phyloP scores from a whole-genome alignment of 2,329 filamentous ascomycete species.

The Neoscytalidium dimidiatum region DNA sequence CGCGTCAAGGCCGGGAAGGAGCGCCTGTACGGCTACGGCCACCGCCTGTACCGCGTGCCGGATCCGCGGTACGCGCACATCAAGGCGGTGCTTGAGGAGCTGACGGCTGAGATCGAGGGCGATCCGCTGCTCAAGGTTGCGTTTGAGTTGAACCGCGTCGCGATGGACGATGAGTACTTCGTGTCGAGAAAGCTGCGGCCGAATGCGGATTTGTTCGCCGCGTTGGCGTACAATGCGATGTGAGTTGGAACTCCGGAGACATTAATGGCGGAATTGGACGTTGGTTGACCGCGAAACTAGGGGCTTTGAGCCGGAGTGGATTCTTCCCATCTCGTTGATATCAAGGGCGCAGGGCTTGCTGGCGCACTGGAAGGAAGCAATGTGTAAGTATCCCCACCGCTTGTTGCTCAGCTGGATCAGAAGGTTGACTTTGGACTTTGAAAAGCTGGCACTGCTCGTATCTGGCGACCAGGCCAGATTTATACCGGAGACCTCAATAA shows the following conservation, averaged over 20 bases:
- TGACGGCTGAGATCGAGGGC: slow-evolving; percentile 22
- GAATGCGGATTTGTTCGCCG: slow-evolving; percentile 49
- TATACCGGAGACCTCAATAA: not conserved
- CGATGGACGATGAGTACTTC: slow-evolving; percentile 41
- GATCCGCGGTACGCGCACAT: slow-evolving; percentile 57
- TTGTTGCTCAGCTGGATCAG: too few species aligned
- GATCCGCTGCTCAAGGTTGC: slow-evolving; percentile 42
- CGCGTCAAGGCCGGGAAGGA: slow-evolving; percentile 54
- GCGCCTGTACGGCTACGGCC: slow-evolving; percentile 58
- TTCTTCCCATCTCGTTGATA: not conserved
- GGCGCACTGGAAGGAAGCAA: not conserved
- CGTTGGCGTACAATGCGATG: slow-evolving; percentile 47
- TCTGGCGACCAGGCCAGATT: not conserved
- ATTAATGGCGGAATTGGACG: not conserved
- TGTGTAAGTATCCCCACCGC: not conserved
- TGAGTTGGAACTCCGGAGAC: slow-evolving; percentile 22
- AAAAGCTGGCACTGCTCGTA: not conserved
- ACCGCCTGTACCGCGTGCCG: slow-evolving; percentile 57
- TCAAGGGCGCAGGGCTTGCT: not conserved
- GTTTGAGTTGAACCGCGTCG: slow-evolving; percentile 41
- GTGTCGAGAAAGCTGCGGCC: slow-evolving; percentile 39
- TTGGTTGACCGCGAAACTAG: not conserved
- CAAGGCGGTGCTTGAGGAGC: slow-evolving; percentile 49
- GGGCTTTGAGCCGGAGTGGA: not conserved
- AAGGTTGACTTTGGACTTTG: not conserved